A percentile compares a stretch with the other conserved stretches of the same genome.
phyloP scores from a whole-genome alignment of 192 early-diverging fungal species.

The Backusella westeae region DNA sequence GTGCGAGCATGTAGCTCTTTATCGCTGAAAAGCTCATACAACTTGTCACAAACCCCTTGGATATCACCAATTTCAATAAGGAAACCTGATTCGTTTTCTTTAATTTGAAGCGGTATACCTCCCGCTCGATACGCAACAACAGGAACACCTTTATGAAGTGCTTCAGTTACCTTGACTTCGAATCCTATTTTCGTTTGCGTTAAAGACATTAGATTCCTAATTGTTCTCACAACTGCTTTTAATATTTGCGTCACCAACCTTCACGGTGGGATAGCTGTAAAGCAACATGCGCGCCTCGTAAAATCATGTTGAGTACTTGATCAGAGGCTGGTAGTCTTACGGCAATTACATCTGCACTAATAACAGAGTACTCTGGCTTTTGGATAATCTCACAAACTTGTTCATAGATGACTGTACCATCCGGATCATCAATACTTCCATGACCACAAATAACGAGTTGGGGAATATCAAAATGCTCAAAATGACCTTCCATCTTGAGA shows the following conservation, averaged over 20 bases:
- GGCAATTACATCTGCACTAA: constrained; percentile 56
- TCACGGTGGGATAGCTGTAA: constrained; percentile 78
- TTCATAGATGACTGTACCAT: constrained; percentile 68
- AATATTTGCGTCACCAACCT: constrained; percentile 22
- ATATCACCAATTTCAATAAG: constrained; percentile 63
- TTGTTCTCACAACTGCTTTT: too few species aligned
- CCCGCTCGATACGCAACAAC: constrained; percentile 54
- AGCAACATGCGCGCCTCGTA: constrained; percentile 68
- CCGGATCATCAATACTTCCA: constrained; percentile 83
- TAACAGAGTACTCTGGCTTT: constrained; percentile 46
- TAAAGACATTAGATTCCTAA: too few species aligned
- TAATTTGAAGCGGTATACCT: constrained; percentile 85
- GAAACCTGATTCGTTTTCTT: constrained; percentile 65
- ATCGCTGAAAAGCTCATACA: constrained; percentile 60
- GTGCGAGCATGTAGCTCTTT: constrained; percentile 45
- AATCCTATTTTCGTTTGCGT: constrained; percentile 39
- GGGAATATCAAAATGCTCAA: constrained; percentile 49
- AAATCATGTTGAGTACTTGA: constrained; percentile 73
- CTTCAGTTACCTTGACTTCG: constrained; percentile 84
- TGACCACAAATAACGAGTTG: constrained; percentile 77
- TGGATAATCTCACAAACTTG: constrained; percentile 48
- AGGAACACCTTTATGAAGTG: constrained; percentile 61
- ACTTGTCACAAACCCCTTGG: constrained; percentile 55
- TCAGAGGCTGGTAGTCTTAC: constrained; percentile 74
- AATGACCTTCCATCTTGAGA: constrained; percentile 45